phyloP scores from a whole-genome alignment of 371 early-diverging fungal genomes.

The Chytridiales sp. region DNA sequence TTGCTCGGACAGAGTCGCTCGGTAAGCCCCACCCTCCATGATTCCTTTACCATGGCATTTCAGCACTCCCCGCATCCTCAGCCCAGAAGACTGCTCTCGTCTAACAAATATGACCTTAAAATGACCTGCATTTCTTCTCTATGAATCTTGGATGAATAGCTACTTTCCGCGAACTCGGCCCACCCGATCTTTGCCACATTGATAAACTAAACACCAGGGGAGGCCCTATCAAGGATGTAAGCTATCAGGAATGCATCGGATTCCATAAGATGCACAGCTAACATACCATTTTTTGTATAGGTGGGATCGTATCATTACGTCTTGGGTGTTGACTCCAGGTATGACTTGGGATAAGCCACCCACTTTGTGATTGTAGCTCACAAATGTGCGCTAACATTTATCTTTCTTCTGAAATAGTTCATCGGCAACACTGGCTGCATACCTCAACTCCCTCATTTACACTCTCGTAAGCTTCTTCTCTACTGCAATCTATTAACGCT shows the following conservation, averaged over 20 bases:
- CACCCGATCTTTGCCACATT: slow-evolving; percentile 95
- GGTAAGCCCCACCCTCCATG: slow-evolving; percentile 55
- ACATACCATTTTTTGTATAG: slow-evolving; percentile 37
- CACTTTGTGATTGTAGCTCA: neutral
- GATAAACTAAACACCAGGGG: slow-evolving; percentile 83
- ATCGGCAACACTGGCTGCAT: slow-evolving; percentile 91
- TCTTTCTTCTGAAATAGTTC: no score
- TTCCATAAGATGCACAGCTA: slow-evolving; percentile 4
- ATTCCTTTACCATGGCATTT: neutral
- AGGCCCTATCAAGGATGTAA: slow-evolving; percentile 71
- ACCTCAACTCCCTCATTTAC: slow-evolving; percentile 92
- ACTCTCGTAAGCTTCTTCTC: slow-evolving; percentile 63
- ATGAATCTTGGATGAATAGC: slow-evolving; percentile 40
- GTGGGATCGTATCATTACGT: slow-evolving; percentile 91
- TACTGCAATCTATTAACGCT: neutral
- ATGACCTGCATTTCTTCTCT: slow-evolving; percentile 3
- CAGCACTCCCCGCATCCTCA: neutral
- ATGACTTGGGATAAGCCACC: no score
- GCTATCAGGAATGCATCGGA: neutral
- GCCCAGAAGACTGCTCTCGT: neutral
- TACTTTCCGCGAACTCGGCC: slow-evolving; percentile 89
- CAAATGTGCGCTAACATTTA: neutral
- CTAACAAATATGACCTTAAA: neutral
- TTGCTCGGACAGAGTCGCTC: slow-evolving; percentile 83
- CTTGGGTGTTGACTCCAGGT: slow-evolving; percentile 83